A percentile compares a stretch with the other conserved stretches of the same genome.
phyloP scores from a whole-genome alignment of 441 rosid genomes.

The Geranium incanum region DNA sequence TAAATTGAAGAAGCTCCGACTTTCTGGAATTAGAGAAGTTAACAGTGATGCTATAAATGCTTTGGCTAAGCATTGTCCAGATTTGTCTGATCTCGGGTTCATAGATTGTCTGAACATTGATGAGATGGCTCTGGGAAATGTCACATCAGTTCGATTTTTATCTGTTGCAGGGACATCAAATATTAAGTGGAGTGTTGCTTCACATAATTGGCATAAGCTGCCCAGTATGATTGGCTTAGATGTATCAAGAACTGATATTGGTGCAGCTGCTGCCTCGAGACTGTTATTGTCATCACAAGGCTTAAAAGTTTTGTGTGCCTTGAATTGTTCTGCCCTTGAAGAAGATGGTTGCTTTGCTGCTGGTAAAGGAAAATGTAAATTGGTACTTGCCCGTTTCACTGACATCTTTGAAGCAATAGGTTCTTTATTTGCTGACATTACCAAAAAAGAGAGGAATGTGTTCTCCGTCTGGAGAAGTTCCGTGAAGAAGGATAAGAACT shows the following conservation, averaged over 20 bases:
- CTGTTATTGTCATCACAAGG: conserved; percentile 58
- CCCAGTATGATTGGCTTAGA: conserved; percentile 73
- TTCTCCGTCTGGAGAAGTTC: conserved; percentile 59
- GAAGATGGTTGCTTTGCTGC: conserved; percentile 28
- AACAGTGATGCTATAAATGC: conserved; percentile 79
- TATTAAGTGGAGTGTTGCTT: conserved; percentile 71
- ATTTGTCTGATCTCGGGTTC: conserved; percentile 68
- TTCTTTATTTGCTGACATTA: conserved; percentile 56
- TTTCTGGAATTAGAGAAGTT: conserved; percentile 82
- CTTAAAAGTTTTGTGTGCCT: conserved; percentile 78
- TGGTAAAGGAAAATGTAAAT: conserved; percentile 50
- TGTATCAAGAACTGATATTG: conserved; percentile 90
- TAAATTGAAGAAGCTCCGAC: conserved; percentile 64
- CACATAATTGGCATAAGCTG: conserved; percentile 64
- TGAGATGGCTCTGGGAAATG: conserved; percentile 67
- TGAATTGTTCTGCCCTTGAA: conserved; percentile 70
- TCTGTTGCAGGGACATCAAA: conserved; percentile 90
- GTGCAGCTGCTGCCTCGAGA: conserved; percentile 58
- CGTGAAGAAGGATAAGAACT: conserved; percentile 36
- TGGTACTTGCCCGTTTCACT: conserved; percentile 49
- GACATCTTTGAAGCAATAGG: conserved; percentile 57
- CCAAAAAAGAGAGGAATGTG: conserved; percentile 44
- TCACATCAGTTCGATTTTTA: conserved; percentile 53
- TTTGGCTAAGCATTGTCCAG: conserved; percentile 60
- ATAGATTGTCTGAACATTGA: conserved; percentile 72